Percentiles rank a stretch among this genome's conserved stretches.
Conservation (phyloP, 352 stramenopile species). For the Phytophthora ohioensis region DNA sequence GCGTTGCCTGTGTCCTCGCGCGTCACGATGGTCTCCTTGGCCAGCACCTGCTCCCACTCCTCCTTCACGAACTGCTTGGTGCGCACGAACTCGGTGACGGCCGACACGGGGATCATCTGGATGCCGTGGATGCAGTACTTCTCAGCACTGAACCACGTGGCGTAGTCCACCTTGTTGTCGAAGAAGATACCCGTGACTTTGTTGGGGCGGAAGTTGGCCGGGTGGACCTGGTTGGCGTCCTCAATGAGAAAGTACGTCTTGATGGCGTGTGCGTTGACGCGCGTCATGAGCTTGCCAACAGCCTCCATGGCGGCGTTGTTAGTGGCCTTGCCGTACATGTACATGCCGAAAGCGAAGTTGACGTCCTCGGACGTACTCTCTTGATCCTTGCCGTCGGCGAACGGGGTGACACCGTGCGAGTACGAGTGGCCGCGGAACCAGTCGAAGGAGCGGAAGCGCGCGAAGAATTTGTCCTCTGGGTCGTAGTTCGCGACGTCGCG, state of each 20-base stretch:
- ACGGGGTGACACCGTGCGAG: conserved; percentile 70
- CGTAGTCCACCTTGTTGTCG: conserved; percentile 83
- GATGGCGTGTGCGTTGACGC: conserved; percentile 57
- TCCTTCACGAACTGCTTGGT: conserved; percentile 61
- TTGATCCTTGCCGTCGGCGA: conserved; percentile 74
- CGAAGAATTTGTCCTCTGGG: conserved; percentile 52
- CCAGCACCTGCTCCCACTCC: conserved; percentile 70
- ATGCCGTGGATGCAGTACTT: conserved; percentile 85
- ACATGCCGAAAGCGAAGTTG: conserved; percentile 68
- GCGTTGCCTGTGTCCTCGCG: conserved; percentile 45
- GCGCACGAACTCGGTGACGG: conserved; percentile 67
- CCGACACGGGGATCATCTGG: conserved; percentile 81
- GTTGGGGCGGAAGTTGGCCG: conserved; percentile 59
- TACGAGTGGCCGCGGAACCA: conserved; percentile 79
- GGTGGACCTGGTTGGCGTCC: conserved; percentile 56
- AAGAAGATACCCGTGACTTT: conserved; percentile 82
- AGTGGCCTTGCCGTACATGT: conserved; percentile 63
- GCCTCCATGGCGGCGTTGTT: conserved; percentile 39
- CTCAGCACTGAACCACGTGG: conserved; percentile 79
- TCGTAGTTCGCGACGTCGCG: conserved; percentile 68
- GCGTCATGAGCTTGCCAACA: conserved; percentile 60
- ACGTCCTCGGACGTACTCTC: conserved; percentile 76
- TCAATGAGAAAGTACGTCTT: conserved; percentile 75
- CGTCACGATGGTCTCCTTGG: conserved; percentile 56
- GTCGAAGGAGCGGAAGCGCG: conserved; percentile 69